Evolutionary conservation across 106 monocot species (phyloP).

Genomic region (Dioscorea alata): DNA sequence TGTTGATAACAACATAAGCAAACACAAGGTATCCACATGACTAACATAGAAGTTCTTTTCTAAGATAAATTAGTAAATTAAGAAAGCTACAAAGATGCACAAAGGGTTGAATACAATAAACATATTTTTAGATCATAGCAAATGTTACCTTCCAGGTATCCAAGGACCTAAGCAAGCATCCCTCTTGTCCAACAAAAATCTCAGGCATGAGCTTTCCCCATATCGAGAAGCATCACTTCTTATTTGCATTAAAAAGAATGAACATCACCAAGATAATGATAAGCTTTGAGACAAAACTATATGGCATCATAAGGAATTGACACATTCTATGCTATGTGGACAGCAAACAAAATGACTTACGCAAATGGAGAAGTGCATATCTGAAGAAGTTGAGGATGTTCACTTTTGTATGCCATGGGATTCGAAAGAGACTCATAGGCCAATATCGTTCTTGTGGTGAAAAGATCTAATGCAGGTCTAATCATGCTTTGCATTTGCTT

Average conservation of each 20-base stretch:
- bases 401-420: conserved; percentile 73
- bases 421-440: conserved; percentile 84
- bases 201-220: conserved; percentile 91
- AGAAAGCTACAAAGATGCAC: too few relatives aligned
- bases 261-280: conserved; percentile 6
- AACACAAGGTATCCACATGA: not conserved
- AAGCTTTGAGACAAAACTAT: conserved; percentile 2
- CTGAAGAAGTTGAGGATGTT: conserved; percentile 65
- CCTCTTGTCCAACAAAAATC: conserved; percentile 81
- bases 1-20: not conserved
- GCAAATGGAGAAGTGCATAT: conserved; percentile 81
- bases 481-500: conserved; percentile 41
- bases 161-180: conserved; percentile 94
- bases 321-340: not conserved
- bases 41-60: not conserved
- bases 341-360: conserved; percentile 15
- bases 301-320: too few relatives aligned
- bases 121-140: not conserved
- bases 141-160: conserved; percentile 85
- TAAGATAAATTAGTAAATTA: too few relatives aligned
- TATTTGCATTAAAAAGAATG: conserved; percentile 3
- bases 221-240: conserved; percentile 64
- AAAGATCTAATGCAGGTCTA: conserved; percentile 57
- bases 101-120: too few relatives aligned
- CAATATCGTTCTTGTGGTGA: conserved; percentile 68